Percentiles rank a stretch among this genome's conserved stretches.
These are phyloP conservation scores for Lasiodiplodia gonubiensis DNA, from an alignment of 2,329 filamentous ascomycete genomes.

Conservation along the genomic window DNA sequence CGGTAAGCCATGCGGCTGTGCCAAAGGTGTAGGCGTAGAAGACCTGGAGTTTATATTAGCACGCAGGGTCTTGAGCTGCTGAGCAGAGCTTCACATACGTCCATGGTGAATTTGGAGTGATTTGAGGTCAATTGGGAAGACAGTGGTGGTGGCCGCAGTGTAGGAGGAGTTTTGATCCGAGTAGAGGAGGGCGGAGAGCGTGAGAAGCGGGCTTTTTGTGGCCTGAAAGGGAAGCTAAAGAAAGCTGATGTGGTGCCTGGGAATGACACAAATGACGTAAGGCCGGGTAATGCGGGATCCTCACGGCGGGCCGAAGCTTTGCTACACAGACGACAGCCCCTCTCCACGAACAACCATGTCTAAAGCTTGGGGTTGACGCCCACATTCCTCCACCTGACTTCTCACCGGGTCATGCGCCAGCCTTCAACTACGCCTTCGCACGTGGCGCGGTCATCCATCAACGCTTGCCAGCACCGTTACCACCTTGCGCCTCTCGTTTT, in stretches of 20 bases:
- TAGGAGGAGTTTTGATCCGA: background rate
- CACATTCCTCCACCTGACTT: constrained; percentile 2
- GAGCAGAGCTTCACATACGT: constrained; percentile 3
- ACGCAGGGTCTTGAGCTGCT: background rate
- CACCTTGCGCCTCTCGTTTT: background rate
- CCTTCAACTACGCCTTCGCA: background rate
- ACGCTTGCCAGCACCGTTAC: background rate
- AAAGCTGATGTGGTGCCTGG: background rate
- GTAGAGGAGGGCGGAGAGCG: background rate
- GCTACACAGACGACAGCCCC: background rate
- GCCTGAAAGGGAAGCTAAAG: background rate
- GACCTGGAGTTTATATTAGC: constrained; percentile 39
- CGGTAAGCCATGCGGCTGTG: constrained; percentile 51
- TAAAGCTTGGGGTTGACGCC: constrained; percentile 1
- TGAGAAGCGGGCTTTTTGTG: background rate
- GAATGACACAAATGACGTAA: constrained; percentile 11
- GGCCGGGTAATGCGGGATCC: constrained; percentile 4
- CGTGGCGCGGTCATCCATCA: background rate
- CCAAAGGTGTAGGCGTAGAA: constrained; percentile 52
- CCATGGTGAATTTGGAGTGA: constrained; percentile 3
- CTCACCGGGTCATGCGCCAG: constrained; percentile 2
- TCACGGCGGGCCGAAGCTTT: background rate
- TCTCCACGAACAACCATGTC: background rate
- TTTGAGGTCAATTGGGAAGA: background rate
- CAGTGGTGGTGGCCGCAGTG: background rate